phyloP scores from a whole-genome alignment of 352 stramenopile species.

The Phytophthora cactorum region DNA sequence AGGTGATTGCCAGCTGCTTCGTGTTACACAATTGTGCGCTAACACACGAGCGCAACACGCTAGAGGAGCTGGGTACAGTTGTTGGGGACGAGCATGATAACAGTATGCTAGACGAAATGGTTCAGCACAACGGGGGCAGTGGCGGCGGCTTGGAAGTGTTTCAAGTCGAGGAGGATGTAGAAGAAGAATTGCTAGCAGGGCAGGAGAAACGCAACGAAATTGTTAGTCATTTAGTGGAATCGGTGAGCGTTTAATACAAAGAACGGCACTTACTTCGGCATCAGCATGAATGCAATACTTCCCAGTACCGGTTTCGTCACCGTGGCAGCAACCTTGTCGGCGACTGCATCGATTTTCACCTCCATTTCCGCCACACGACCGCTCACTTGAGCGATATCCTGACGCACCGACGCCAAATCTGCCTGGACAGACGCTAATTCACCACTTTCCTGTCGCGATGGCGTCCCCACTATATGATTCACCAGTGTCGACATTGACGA shows the following conservation, averaged over 20 bases:
- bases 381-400: neutral
- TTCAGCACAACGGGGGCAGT: neutral
- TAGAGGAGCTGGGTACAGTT: too few species aligned
- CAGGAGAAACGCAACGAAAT: neutral
- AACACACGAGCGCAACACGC: neutral
- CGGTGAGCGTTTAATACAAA: slow-evolving; percentile 1
- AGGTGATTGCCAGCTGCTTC: too few species aligned
- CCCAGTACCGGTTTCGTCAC: slow-evolving; percentile 1
- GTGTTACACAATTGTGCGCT: too few species aligned
- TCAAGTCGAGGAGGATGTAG: slow-evolving; percentile 3
- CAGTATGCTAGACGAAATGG: neutral
- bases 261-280: neutral
- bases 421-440: neutral
- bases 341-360: neutral
- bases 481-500: neutral
- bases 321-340: neutral
- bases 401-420: neutral
- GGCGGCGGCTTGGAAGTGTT: neutral
- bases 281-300: neutral
- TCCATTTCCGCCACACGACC: neutral
- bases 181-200: neutral
- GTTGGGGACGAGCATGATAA: too few species aligned
- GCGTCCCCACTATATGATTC: neutral
- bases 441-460: neutral
- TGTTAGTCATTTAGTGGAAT: neutral